Evolutionary conservation across 148 eudicot genomes (phyloP).

Genomic region (Vaccinium myrtillus): DNA sequence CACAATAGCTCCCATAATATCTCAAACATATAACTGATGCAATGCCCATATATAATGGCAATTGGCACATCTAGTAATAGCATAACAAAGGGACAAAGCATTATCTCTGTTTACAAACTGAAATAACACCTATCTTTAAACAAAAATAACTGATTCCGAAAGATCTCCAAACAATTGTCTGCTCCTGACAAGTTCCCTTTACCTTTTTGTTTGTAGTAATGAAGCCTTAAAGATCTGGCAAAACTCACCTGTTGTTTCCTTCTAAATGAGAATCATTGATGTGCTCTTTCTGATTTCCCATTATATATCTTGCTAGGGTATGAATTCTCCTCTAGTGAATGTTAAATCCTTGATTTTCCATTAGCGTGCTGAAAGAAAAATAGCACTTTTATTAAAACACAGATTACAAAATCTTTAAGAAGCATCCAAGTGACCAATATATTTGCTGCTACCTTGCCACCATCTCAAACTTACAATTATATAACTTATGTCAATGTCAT

Average conservation of each 20-base stretch:
- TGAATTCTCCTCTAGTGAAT: not conserved
- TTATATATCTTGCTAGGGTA: not conserved
- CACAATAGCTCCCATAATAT: not conserved
- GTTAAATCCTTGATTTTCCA: not conserved
- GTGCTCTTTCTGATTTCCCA: not conserved
- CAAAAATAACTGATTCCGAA: not conserved
- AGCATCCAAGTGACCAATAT: not conserved
- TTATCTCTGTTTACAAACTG: not conserved
- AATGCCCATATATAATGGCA: not conserved
- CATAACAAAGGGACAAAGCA: not conserved
- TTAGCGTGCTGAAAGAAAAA: not conserved
- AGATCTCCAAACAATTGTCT: not conserved
- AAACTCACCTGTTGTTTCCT: not conserved
- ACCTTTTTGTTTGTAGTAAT: not conserved
- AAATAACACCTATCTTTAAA: not conserved
- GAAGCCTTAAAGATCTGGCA: not conserved
- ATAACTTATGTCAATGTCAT: not conserved
- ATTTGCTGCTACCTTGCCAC: not conserved
- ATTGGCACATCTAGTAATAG: not conserved
- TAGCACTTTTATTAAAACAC: not conserved
- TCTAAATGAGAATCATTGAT: not conserved
- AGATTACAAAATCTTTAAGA: not conserved
- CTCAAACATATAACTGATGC: not conserved
- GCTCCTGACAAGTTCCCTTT: not conserved
- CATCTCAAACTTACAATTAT: not conserved